phyloP scores from a whole-genome alignment of 805 yeast species.

The Starmerella powellii region DNA sequence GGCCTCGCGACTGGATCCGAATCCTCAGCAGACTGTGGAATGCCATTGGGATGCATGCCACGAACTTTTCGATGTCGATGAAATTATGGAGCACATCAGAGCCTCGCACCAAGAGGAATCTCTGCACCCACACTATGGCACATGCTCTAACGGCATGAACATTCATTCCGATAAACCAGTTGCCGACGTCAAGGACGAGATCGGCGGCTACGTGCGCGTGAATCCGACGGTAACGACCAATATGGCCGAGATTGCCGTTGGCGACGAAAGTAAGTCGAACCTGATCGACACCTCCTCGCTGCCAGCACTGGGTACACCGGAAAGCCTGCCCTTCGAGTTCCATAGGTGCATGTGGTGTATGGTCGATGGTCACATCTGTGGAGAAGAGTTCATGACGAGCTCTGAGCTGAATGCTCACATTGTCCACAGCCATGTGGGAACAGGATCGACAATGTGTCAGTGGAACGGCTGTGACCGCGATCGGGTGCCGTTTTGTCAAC shows the following conservation, averaged over 20 bases:
- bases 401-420: conserved; percentile 63
- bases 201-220: too few relatives aligned
- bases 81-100: conserved; percentile 23
- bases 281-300: conserved; percentile 13
- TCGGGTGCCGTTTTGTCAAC: conserved; percentile 55
- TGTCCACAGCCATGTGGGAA: conserved; percentile 53
- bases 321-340: conserved; percentile 1
- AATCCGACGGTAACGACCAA: too few relatives aligned
- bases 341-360: conserved; percentile 17
- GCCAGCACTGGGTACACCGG: conserved; percentile 11
- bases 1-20: neutral
- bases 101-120: conserved; percentile 24
- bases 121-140: conserved; percentile 21
- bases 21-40: conserved; percentile 14
- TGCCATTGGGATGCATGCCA: conserved; percentile 35
- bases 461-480: conserved; percentile 70
- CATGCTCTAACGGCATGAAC: conserved; percentile 3
- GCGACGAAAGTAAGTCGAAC: too few relatives aligned
- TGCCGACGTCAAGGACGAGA: too few relatives aligned
- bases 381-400: conserved; percentile 37
- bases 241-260: too few relatives aligned
- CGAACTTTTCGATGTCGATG: conserved; percentile 24
- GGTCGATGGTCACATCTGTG: conserved; percentile 36
- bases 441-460: conserved; percentile 55
- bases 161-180: neutral